Conservation (phyloP, 2,329 filamentous ascomycete species). For the Neofusicoccum ribis region DNA sequence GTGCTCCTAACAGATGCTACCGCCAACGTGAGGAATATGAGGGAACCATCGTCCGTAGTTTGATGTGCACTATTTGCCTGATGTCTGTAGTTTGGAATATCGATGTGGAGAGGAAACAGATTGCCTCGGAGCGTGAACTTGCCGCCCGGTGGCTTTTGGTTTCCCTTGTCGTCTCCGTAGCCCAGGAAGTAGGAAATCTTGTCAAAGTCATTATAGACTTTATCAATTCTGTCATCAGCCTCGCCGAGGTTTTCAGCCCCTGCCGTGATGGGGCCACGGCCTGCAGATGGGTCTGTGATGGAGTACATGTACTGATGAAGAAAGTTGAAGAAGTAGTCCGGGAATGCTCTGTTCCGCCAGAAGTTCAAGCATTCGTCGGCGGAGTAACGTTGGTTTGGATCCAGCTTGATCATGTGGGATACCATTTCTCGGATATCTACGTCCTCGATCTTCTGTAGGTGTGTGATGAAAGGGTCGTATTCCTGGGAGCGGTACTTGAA, state of each 20-base stretch:
- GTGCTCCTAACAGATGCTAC: conserved; percentile 88
- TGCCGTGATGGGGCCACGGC: conserved; percentile 69
- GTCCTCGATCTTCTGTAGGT: conserved; percentile 84
- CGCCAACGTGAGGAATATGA: conserved; percentile 88
- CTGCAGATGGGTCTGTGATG: conserved; percentile 86
- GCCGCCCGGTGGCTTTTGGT: conserved; percentile 32
- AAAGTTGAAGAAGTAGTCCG: conserved; percentile 95
- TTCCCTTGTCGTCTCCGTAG: conserved; percentile 59
- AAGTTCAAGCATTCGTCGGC: conserved; percentile 93
- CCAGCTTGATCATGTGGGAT: conserved; percentile 91
- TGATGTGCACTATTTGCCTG: conserved; percentile 62
- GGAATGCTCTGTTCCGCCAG: conserved; percentile 89
- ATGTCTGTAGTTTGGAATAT: conserved; percentile 82
- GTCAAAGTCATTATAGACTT: conserved; percentile 92
- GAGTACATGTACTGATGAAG: conserved; percentile 97
- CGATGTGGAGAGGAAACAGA: conserved; percentile 78
- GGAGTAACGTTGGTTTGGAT: conserved; percentile 87
- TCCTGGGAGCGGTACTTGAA: conserved; percentile 93
- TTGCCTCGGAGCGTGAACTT: conserved; percentile 49
- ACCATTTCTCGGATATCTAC: conserved; percentile 85
- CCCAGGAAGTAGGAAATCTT: conserved; percentile 95
- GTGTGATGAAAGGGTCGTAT: conserved; percentile 80
- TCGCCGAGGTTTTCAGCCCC: conserved; percentile 74
- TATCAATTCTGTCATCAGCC: conserved; percentile 89
- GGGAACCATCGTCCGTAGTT: conserved; percentile 78